Percentiles rank a stretch among this genome's conserved stretches.
Evolutionary conservation across 2,329 filamentous ascomycete species (phyloP).

Genomic region (Tolypocladium sp.): DNA sequence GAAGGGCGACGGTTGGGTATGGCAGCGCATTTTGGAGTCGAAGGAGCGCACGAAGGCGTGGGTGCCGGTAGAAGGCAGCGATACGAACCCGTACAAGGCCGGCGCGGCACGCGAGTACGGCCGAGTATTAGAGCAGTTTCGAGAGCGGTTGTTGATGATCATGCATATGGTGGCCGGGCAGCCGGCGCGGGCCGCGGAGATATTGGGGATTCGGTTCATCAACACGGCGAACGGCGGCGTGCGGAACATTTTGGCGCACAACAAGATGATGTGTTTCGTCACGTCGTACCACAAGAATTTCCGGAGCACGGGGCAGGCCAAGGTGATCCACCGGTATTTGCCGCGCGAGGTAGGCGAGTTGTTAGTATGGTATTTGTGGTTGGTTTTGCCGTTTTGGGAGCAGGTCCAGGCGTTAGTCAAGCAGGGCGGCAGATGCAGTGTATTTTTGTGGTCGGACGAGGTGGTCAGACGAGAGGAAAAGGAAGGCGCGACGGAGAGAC

Average conservation of each 20-base stretch:
- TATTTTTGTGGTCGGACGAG: conserved; percentile 1
- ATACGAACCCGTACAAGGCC: no score
- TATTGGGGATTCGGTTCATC: conserved; percentile 1
- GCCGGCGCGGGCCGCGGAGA: not conserved
- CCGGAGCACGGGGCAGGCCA: conserved; percentile 6
- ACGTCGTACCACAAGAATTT: conserved; percentile 13
- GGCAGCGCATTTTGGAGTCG: not conserved
- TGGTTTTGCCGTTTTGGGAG: no score
- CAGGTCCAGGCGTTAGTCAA: not conserved
- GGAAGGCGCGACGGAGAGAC: not conserved
- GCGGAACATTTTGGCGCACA: conserved; percentile 5
- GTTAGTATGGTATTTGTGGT: no score
- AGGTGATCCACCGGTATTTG: no score
- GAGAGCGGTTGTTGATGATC: no score
- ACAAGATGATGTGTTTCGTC: conserved; percentile 9
- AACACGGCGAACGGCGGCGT: conserved; percentile 6
- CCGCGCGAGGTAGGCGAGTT: no score
- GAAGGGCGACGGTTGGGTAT: not conserved
- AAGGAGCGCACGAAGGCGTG: not conserved
- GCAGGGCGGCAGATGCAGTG: not conserved
- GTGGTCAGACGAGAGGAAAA: not conserved
- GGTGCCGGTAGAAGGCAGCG: not conserved
- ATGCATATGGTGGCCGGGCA: no score
- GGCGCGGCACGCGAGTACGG: no score
- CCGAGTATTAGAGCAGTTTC: no score